Base-by-base conservation (phyloP, 495 filamentous ascomycete genomes). In the Tuber melanosporum region DNA sequence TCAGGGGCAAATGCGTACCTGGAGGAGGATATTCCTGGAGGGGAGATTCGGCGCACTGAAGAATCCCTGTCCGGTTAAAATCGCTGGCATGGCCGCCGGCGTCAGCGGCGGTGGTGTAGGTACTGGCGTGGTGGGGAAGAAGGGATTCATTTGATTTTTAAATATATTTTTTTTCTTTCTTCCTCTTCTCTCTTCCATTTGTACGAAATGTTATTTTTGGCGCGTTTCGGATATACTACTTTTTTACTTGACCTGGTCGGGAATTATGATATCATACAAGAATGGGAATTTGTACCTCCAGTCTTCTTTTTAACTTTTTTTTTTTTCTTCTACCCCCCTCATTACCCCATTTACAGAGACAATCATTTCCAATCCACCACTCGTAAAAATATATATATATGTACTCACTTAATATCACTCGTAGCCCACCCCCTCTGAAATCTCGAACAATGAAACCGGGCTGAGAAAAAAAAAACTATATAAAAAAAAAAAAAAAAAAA, bases 31-130 rank as follows among this genome's bases (percentile, higher is more conserved):
- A 22, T 71, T 77, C 14, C 72, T 77, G 0, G 73, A 77, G 17
- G 39, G 5, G 9, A 73, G 62, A 2, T 75, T 77, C 41, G 76
- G 76, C 7, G 62, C 4, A 8, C 39, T 77, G 22, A 66, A 19
- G 45, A 44, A 74, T 14, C 76, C 76, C 45, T 77, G 76, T 41
- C 76, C 76, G 0, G 72, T 74, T 43, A 74, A 74, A 45, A 10
- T 75, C n/a, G 72, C 73, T 12, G 57, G 57, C 7, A 66, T 66
- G 57, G 26, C 57, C 26, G 57, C 57, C 5, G 57, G 26, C 15
- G 57, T 15, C 57, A n/a, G 10, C 6, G n/a, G n/a, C 2, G 39
- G 52, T 32, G 26, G 57, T 32, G 26, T 0, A 3, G 47, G 47
- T 5, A n/a, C 14, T 5, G 4, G 20, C 1, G 47, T n/a, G 14